phyloP scores from a whole-genome alignment of 805 yeast genomes.

The Wickerhamomyces hampshirensis region DNA sequence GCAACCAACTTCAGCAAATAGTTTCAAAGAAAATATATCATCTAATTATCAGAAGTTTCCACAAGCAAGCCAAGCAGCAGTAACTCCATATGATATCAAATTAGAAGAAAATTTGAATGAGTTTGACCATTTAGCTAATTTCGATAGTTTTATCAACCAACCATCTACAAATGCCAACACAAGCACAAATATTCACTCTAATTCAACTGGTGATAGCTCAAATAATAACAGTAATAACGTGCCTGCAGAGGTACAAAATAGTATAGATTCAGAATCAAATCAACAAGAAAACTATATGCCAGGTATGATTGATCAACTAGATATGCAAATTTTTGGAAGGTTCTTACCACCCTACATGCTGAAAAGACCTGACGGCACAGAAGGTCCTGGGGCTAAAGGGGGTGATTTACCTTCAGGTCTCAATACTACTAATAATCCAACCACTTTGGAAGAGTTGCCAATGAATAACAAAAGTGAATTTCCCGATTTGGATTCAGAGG shows the following conservation, averaged over 20 bases:
- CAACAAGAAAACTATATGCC: conserved; percentile 46
- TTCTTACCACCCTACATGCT: conserved; percentile 84
- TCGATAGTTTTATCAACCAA: conserved; percentile 26
- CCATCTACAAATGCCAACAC: conserved; percentile 5
- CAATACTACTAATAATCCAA: conserved; percentile 21
- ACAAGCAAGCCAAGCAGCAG: conserved; percentile 4
- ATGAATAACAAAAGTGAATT: conserved; percentile 6
- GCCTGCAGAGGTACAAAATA: conserved; percentile 1
- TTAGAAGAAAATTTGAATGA: conserved; percentile 20
- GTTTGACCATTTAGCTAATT: conserved; percentile 26
- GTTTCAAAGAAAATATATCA: conserved; percentile 1
- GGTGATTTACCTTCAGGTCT: conserved; percentile 25
- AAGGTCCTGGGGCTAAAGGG: conserved; percentile 26
- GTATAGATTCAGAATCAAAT: conserved; percentile 1
- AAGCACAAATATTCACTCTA: too few species aligned
- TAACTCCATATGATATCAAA: conserved; percentile 14
- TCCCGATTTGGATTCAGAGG: background rate
- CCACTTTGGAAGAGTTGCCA: conserved; percentile 18
- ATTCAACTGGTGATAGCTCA: background rate
- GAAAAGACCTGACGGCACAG: conserved; percentile 24
- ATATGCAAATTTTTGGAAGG: conserved; percentile 79
- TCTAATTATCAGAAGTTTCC: conserved; percentile 7
- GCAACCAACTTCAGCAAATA: background rate
- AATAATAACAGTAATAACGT: conserved; percentile 2
- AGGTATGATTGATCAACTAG: conserved; percentile 81